Percentiles rank a stretch among this genome's conserved stretches.
Evolutionary conservation across 2,329 filamentous ascomycete genomes (phyloP).

Genomic region (Emmonsiellopsis sp.): DNA sequence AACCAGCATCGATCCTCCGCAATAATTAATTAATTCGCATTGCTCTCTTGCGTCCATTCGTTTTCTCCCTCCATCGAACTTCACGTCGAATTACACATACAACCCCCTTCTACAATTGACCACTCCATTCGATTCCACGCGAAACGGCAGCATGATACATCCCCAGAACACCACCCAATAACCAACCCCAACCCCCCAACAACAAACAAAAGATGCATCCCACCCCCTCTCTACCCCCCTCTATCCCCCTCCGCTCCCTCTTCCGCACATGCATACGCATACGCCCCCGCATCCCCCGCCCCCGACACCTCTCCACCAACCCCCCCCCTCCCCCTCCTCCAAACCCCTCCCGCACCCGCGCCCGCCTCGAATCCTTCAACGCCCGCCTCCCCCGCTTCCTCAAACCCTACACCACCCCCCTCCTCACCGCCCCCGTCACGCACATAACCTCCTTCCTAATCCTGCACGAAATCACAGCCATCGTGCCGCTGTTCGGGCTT

Average conservation of each 20-base stretch:
- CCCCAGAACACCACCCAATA: background rate
- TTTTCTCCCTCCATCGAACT: no score
- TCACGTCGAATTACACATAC: no score
- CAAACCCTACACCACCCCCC: slow-evolving; percentile 57
- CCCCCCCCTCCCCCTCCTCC: background rate
- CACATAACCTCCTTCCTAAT: slow-evolving; percentile 81
- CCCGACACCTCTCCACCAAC: background rate
- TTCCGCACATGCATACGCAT: background rate
- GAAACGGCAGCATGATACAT: no score
- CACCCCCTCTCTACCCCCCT: background rate
- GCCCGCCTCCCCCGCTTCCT: slow-evolving; percentile 56
- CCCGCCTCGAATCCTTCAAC: slow-evolving; percentile 28
- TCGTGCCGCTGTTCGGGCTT: slow-evolving; percentile 68
- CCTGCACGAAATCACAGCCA: slow-evolving; percentile 83
- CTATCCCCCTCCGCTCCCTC: background rate
- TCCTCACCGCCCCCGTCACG: slow-evolving; percentile 68
- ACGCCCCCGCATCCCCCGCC: background rate
- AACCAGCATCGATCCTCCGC: no score
- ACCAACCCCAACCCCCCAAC: background rate
- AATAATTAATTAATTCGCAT: no score
- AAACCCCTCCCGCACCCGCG: slow-evolving; percentile 10
- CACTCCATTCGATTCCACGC: no score
- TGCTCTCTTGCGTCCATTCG: no score
- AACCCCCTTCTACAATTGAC: no score
- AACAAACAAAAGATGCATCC: background rate